Percentiles rank a stretch among this genome's conserved stretches.
These are phyloP conservation scores for Blastosporella zonata DNA, from an alignment of 1,284 basidiomycete genomes.

Conservation along the genomic window DNA sequence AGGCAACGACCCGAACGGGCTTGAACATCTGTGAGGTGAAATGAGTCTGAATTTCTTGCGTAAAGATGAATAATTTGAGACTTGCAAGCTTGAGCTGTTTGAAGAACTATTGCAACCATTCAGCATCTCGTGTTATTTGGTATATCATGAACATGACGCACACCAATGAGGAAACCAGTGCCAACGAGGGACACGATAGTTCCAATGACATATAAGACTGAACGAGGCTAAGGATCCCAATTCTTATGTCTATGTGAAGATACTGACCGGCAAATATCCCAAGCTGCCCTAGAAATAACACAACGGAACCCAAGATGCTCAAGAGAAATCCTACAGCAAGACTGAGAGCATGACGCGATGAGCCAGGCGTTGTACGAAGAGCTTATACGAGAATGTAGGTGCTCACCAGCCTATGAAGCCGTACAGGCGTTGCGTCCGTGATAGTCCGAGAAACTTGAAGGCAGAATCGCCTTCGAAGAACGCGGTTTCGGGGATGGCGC, in stretches of 20 bases:
- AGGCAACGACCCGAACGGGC: constrained; percentile 83
- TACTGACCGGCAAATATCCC: constrained; percentile 76
- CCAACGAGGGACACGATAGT: constrained; percentile 82
- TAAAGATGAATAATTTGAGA: constrained; percentile 1
- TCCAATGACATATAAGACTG: constrained; percentile 83
- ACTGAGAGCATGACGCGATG: constrained; percentile 12
- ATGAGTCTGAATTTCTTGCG: background rate
- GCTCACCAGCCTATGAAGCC: constrained; percentile 81
- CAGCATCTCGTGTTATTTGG: background rate
- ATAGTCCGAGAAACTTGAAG: constrained; percentile 75
- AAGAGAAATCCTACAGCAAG: constrained; percentile 72
- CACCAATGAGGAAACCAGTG: constrained; percentile 87
- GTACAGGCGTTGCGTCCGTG: constrained; percentile 77
- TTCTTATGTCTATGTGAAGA: background rate
- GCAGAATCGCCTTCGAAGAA: constrained; percentile 84
- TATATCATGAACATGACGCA: constrained; percentile 34
- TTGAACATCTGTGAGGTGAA: constrained; percentile 79
- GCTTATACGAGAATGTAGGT: background rate
- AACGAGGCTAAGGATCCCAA: constrained; percentile 6
- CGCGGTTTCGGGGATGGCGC: constrained; percentile 63
- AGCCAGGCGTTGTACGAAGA: background rate
- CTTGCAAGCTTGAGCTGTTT: constrained; percentile 78
- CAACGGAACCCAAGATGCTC: constrained; percentile 77
- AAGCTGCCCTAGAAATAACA: constrained; percentile 73
- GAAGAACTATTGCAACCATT: constrained; percentile 50